Evolutionary conservation across 805 yeast species (phyloP), one percentile per base, ranked within the genome.

Genomic region (Henningerozyma blattae): DNA sequence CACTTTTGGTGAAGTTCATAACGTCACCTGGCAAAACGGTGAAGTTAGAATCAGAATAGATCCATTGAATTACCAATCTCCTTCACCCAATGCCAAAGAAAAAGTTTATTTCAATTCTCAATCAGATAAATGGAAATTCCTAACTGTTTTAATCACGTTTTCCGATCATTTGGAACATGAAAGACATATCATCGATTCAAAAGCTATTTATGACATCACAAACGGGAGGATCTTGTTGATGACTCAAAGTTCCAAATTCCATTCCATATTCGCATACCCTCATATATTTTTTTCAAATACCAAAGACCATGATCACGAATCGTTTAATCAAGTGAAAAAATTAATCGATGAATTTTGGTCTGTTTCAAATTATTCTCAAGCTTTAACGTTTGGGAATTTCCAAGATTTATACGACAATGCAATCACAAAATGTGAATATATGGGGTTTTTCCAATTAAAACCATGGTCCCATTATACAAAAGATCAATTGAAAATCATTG

Each of bases 141-240:
- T 65, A 22, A 51, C 50, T 15, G 22, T 61, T 3, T 52, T 45
- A 24, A 40, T 62, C 19, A 55, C 53, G 14, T 43, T 62, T 22
- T 42, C 53, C 5, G 77, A 77, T 48, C 36, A 46, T 15, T 56
- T 58, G 3, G 82, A 77, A 40, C 47, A 58, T 6, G 65, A 72
- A 22, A 62, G 59, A 35, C 75, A 76, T 47, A 48, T 52, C 1
- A 43, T 85, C 15, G 61, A 63, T 4, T 57, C 82, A 9, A 57
- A 59, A 17, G 87, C 86, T 0, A 65, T 76, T 2, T 79, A 78
- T 50, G 83, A 77, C 47, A 76, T 79, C 40, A 64, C 67, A 15
- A 58, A 72, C 1, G 93, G 93, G 1, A 62, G 80, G 33, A 50
- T 81, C 4, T 59, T 81, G 13, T 65, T 76, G 0, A 48, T 70